Evolutionary conservation across 768 basidiomycete species (phyloP), one percentile per base, ranked within the genome.

Genomic region (Phylloporus sp.): DNA sequence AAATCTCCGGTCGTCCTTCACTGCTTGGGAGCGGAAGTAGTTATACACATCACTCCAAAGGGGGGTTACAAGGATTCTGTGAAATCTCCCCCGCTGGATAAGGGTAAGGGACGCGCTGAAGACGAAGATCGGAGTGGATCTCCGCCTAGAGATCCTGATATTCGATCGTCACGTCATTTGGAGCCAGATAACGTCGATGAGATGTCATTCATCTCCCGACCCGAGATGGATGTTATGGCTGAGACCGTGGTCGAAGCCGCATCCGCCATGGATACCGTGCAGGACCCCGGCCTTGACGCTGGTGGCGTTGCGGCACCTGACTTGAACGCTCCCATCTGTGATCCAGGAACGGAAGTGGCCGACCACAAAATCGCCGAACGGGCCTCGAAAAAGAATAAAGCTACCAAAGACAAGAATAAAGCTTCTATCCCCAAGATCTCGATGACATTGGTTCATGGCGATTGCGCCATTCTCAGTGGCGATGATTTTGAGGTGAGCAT

Each of bases 401-500:
- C 32, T 40, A 21, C 11, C n/a, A 54, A 54, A 24, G 45, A 52
- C 40, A 63, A 52, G 50, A 50, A 3, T 38, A 55, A 58, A 50
- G 18, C 47, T 14, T 33, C 49, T 11, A 33, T 40, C 8, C 57
- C 56, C 13, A 43, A 54, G 36, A 57, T 66, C 18, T 56, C 63
- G 15, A 29, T 71, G 43, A 70, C 66, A 17, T 56, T 72, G 31
- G 63, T 70, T 8, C 71, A 74, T 45, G 71, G 72, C 0, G 71
- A 73, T 55, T 57, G 64, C 40, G 52, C 68, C 2, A 37, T 73
- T 31, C 57, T 73, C 6, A 52, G 8, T 3, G 71, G 72, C 9
- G 71, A 68, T 42, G 68, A 67, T 35, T 72, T 70, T 43, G 69
- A 73, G 61, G 71, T 71, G 58, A 68, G 50, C 66, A 59, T 41